phyloP scores from a whole-genome alignment of 2,329 filamentous ascomycete genomes.

The Penicillium sp. region DNA sequence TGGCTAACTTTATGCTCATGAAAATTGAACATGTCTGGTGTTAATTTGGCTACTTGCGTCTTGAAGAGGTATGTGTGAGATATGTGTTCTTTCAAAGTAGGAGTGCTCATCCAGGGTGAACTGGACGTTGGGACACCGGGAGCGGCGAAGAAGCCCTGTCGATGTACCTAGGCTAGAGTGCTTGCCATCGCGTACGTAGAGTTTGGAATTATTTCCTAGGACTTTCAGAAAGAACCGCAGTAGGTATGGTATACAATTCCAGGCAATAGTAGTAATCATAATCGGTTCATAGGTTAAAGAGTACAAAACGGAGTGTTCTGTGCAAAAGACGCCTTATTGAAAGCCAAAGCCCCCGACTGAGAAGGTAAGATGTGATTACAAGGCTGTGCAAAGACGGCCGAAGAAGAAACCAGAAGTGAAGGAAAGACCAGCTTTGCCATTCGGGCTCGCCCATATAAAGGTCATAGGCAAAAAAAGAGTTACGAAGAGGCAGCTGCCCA shows the following conservation, averaged over 20 bases:
- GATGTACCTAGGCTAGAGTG: too few relatives aligned
- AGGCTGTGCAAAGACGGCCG: conserved; percentile 1
- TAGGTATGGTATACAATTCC: not conserved
- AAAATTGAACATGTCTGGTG: conserved; percentile 48
- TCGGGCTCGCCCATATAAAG: not conserved
- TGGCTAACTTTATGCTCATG: conserved; percentile 49
- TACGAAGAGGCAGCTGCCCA: conserved; percentile 58
- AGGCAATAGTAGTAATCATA: not conserved
- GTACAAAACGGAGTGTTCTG: not conserved
- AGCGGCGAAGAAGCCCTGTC: too few relatives aligned
- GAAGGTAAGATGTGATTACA: conserved; percentile 1
- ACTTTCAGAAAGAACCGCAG: not conserved
- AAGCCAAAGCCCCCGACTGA: conserved; percentile 4
- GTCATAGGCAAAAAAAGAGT: not conserved
- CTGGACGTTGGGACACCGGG: too few relatives aligned
- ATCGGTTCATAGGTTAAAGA: not conserved
- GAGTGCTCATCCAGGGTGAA: too few relatives aligned
- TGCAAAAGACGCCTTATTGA: not conserved
- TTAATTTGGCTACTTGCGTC: not conserved
- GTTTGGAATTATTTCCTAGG: not conserved
- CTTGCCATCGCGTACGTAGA: too few relatives aligned
- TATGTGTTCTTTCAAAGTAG: not conserved
- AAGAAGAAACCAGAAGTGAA: not conserved
- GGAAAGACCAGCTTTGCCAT: conserved; percentile 1
- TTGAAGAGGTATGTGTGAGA: not conserved